Evolutionary conservation across 352 stramenopile genomes (phyloP).

Genomic region (Globisporangium paroecandrum): DNA sequence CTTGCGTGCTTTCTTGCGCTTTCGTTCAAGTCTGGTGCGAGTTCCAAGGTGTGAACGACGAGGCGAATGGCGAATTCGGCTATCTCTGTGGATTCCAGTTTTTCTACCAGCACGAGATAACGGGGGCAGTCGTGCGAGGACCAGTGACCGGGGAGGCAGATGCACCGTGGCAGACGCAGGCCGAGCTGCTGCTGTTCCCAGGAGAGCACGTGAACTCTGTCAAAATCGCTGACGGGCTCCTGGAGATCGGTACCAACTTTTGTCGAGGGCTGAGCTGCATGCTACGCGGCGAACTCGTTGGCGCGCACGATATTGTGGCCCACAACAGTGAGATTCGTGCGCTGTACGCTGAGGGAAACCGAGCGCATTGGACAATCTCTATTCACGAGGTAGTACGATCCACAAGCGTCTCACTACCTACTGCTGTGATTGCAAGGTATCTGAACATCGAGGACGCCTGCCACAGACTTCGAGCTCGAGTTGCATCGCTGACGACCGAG

Average conservation of each 20-base stretch:
- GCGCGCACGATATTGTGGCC: too few species aligned
- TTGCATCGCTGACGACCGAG: neutral
- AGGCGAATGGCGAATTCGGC: neutral
- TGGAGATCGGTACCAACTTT: neutral
- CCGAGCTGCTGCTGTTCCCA: neutral
- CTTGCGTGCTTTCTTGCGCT: neutral
- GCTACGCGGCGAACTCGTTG: neutral
- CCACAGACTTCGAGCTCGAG: neutral
- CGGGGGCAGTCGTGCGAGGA: neutral
- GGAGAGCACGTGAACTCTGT: neutral
- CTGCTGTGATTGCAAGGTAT: neutral
- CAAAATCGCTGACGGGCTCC: neutral
- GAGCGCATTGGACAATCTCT: neutral
- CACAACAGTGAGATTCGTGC: neutral
- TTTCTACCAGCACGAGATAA: neutral
- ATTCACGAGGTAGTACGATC: neutral
- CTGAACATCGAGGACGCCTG: neutral
- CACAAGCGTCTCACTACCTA: neutral
- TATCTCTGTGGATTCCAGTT: neutral
- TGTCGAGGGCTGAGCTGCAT: neutral
- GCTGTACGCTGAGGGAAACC: neutral
- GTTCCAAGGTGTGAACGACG: neutral
- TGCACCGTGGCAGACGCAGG: neutral
- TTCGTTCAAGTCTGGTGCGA: neutral
- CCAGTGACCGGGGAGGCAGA: neutral